A percentile compares a stretch with the other conserved stretches of the same genome.
phyloP scores from a whole-genome alignment of 169 alveolate genomes.

The Besnoitia besnoiti region DNA sequence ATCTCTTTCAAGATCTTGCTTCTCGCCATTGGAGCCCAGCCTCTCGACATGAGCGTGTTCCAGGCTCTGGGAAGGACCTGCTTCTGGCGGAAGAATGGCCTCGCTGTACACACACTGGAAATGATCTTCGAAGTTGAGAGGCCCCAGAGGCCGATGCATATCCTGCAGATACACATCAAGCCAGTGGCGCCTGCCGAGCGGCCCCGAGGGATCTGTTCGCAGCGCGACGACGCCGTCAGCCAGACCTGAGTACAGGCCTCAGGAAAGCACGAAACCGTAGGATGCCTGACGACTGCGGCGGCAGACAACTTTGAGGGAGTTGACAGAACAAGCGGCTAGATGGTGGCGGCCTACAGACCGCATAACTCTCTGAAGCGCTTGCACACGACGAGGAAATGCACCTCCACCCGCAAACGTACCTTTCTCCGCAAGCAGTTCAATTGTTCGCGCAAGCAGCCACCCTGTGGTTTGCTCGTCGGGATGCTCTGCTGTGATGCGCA shows the following conservation, averaged over 20 bases:
- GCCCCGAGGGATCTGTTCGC: neutral
- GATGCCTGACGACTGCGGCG: neutral
- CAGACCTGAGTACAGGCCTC: neutral
- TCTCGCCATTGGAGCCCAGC: too few relatives aligned
- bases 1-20: too few relatives aligned
- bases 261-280: neutral
- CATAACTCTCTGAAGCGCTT: neutral
- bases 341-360: neutral
- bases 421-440: conserved; percentile 36
- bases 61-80: neutral
- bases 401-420: conserved; percentile 26
- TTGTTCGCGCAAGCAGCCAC: conserved; percentile 52
- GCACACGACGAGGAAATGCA: neutral
- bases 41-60: too few relatives aligned
- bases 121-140: neutral
- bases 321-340: neutral
- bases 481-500: conserved; percentile 22
- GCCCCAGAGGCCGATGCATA: neutral
- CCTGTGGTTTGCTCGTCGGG: conserved; percentile 50
- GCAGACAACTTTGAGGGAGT: neutral
- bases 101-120: conserved; percentile 29
- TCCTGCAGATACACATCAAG: conserved; percentile 9
- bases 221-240: neutral
- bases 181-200: conserved; percentile 3
- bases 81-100: neutral